Percentiles rank a stretch among this genome's conserved stretches.
Conservation (phyloP, 2,329 filamentous ascomycete species). For the Acrocalymma vagum region DNA sequence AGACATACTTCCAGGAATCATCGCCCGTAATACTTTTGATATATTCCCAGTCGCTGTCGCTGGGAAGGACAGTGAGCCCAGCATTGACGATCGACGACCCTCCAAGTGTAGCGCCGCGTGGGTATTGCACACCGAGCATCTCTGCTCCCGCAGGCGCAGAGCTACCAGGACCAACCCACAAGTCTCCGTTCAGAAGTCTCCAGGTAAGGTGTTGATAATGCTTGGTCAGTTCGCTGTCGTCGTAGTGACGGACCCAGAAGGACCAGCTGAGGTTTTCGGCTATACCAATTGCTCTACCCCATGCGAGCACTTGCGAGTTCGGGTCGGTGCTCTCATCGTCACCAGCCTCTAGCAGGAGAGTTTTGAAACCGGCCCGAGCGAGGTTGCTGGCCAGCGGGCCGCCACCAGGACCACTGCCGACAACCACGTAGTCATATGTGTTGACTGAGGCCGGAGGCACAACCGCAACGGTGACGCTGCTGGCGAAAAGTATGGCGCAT, state of each 20-base stretch:
- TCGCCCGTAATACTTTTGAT: constrained; percentile 67
- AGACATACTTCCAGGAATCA: constrained; percentile 62
- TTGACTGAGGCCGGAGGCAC: too few species aligned
- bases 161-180: too few species aligned
- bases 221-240: too few species aligned
- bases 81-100: constrained; percentile 69
- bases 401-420: constrained; percentile 66
- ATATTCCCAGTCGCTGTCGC: constrained; percentile 64
- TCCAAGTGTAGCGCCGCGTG: constrained; percentile 62
- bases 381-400: constrained; percentile 63
- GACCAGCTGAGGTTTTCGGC: constrained; percentile 64
- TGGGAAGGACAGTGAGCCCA: constrained; percentile 61
- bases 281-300: constrained; percentile 62
- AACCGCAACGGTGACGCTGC: too few species aligned
- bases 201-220: too few species aligned
- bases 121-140: constrained; percentile 62
- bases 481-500: too few species aligned
- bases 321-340: constrained; percentile 61
- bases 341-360: constrained; percentile 65
- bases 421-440: constrained; percentile 66
- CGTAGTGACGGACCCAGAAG: constrained; percentile 67
- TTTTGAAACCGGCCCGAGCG: constrained; percentile 62
- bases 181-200: too few species aligned
- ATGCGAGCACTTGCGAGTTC: constrained; percentile 61
- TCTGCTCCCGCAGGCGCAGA: constrained; percentile 59